Evolutionary conservation across 2,329 filamentous ascomycete genomes (phyloP).

Genomic region (Phaeophleospora eucalypticola): DNA sequence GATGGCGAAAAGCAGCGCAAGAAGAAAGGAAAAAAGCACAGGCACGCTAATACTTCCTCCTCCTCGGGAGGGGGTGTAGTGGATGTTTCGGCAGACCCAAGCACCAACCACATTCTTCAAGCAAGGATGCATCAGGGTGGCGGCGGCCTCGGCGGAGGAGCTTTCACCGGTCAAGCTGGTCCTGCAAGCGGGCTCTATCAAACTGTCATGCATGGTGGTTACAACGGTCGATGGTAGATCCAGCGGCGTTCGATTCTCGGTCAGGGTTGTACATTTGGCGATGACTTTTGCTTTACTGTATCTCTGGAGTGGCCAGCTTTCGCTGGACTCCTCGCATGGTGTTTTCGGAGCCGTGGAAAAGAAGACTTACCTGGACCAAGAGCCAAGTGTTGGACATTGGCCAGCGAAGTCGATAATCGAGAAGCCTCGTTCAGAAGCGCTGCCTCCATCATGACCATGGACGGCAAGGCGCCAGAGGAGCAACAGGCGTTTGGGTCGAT

Average conservation of each 20-base stretch:
- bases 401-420: slow-evolving; percentile 20
- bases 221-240: slow-evolving; percentile 29
- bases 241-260: slow-evolving; percentile 13
- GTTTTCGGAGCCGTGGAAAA: slow-evolving; percentile 22
- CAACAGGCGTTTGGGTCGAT: slow-evolving; percentile 5
- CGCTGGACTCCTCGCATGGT: slow-evolving; percentile 24
- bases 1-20: slow-evolving; percentile 59
- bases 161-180: slow-evolving; percentile 23
- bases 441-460: slow-evolving; percentile 17
- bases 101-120: slow-evolving; percentile 76
- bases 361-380: slow-evolving; percentile 21
- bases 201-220: slow-evolving; percentile 30
- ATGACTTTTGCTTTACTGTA: slow-evolving; percentile 16
- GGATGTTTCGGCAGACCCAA: slow-evolving; percentile 79
- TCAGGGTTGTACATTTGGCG: slow-evolving; percentile 18
- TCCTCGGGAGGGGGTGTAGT: slow-evolving; percentile 92
- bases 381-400: slow-evolving; percentile 30
- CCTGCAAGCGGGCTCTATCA: slow-evolving; percentile 26
- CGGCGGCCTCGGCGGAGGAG: slow-evolving; percentile 49
- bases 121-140: slow-evolving; percentile 91
- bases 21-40: slow-evolving; percentile 99
- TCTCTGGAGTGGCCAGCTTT: slow-evolving; percentile 20
- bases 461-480: slow-evolving; percentile 12
- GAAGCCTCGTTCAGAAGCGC: slow-evolving; percentile 15
- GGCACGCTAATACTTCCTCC: slow-evolving; percentile 99